Base-by-base conservation (phyloP, 140 eudicot genomes). In the Anethum foeniculum region DNA sequence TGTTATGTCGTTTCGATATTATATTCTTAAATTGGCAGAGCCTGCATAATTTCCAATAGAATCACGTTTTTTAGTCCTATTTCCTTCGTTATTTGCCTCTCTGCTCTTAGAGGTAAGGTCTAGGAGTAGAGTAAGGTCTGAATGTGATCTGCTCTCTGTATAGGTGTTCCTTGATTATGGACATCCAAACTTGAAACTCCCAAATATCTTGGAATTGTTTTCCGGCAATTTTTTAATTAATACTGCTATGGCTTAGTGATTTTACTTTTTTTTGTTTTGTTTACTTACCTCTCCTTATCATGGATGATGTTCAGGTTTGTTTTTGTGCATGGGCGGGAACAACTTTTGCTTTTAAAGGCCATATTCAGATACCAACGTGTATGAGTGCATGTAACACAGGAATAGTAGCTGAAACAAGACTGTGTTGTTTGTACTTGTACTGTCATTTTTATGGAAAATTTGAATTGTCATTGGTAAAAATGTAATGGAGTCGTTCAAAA, bases 291-390 rank as follows among this genome's bases (percentile, higher is more conserved):
- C 13, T n/a, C 27, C 32, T 43, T 27, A 5, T 43, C 19, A 41
- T 25, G 19, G 23, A 13, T 41, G 75, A 19, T 64, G 47, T 79
- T 14, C 81, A 79, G 81, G 58, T 79, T 62, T 39, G 23, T 62
- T 34, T 39, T 60, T 43, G 18, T 25, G 7, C 32, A 51, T 77
- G 51, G 8, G 19, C 23, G 0, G 38, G 80, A 52, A 77, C 60
- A 44, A 28, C 19, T 75, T 43, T 44, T 44, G 58, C 52, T 75
- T 52, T 48, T 51, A 77, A 52, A 77, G 47, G 49, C 71, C 25
- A 30, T 30, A 65, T 62, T 79, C 81, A 79, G 30, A 44, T 44
- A 39, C 62, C 60, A 79, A 62, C 44, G 75, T 60, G 73, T 62
- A 39, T 60, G 48, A n/a, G 75, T 60, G 73, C 43, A 39, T 58